A percentile compares a stretch with the other conserved stretches of the same genome.
Evolutionary conservation across 345 rosid species (phyloP).

Genomic region (Anastatica hierochuntica): DNA sequence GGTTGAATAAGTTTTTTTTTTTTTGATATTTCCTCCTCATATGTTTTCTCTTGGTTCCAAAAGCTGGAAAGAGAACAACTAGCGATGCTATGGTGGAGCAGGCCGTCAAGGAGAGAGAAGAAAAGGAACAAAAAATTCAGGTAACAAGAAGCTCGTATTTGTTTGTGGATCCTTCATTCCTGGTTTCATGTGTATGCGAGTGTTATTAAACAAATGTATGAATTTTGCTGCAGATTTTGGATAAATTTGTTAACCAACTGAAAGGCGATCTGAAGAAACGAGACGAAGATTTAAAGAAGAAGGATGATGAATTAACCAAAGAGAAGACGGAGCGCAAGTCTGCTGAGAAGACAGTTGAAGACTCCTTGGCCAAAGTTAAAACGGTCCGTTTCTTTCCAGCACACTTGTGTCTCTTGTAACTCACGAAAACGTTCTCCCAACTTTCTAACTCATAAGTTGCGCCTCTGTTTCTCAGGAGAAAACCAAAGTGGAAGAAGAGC

Average conservation of each 20-base stretch:
- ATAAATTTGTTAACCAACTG: conserved; percentile 42
- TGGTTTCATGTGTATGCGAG: too few relatives aligned
- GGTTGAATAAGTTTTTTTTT: background rate
- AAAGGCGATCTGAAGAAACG: conserved; percentile 44
- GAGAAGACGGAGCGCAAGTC: conserved; percentile 41
- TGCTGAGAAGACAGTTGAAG: conserved; percentile 50
- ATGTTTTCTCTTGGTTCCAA: conserved; percentile 11
- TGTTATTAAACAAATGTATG: background rate
- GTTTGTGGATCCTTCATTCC: background rate
- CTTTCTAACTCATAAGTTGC: too few relatives aligned
- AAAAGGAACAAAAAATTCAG: conserved; percentile 81
- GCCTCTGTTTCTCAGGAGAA: conserved; percentile 65
- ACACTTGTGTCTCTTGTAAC: too few relatives aligned
- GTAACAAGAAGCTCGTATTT: conserved; percentile 25
- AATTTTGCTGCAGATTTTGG: conserved; percentile 43
- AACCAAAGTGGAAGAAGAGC: conserved; percentile 40
- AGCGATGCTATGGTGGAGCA: conserved; percentile 53
- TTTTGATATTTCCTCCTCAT: conserved; percentile 16
- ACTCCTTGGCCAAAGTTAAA: conserved; percentile 45
- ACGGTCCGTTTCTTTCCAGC: too few relatives aligned
- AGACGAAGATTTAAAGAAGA: too few relatives aligned
- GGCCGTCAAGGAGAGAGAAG: conserved; percentile 81
- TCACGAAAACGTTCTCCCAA: too few relatives aligned
- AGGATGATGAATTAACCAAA: conserved; percentile 53
- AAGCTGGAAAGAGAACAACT: conserved; percentile 42